Evolutionary conservation across 768 basidiomycete species (phyloP).

Genomic region (Tricholomella constricta): DNA sequence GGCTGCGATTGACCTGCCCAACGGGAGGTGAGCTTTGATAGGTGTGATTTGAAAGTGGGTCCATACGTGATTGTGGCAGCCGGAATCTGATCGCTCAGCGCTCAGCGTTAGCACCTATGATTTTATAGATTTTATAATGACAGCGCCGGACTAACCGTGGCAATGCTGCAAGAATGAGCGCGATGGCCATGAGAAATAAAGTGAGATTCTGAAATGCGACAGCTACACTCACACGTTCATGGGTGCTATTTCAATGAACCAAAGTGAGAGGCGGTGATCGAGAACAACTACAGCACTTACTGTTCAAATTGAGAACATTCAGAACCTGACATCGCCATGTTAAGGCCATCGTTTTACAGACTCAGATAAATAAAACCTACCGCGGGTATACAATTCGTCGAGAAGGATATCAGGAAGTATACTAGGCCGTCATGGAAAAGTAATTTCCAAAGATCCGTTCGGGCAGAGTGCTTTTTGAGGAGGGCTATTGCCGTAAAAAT

Average conservation of each 20-base stretch:
- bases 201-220: neutral
- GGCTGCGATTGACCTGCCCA: constrained; percentile 57
- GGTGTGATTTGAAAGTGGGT: neutral
- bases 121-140: neutral
- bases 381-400: constrained; percentile 68
- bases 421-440: constrained; percentile 76
- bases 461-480: constrained; percentile 49
- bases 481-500: constrained; percentile 56
- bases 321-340: constrained; percentile 41
- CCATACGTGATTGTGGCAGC: constrained; percentile 65
- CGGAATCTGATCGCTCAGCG: constrained; percentile 45
- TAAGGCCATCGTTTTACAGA: neutral
- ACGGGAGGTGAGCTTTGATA: constrained; percentile 7
- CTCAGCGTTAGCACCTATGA: constrained; percentile 12
- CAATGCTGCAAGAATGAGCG: constrained; percentile 41
- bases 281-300: constrained; percentile 37
- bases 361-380: constrained; percentile 26
- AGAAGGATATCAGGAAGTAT: constrained; percentile 66
- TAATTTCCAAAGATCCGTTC: constrained; percentile 66
- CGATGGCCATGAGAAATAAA: constrained; percentile 1
- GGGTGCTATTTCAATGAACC: constrained; percentile 36
- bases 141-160: constrained; percentile 41
- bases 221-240: constrained; percentile 48
- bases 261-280: constrained; percentile 6
- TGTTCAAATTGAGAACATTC: constrained; percentile 59